Base-by-base conservation (phyloP, 495 filamentous ascomycete species). In the Daldinia concentrica region DNA sequence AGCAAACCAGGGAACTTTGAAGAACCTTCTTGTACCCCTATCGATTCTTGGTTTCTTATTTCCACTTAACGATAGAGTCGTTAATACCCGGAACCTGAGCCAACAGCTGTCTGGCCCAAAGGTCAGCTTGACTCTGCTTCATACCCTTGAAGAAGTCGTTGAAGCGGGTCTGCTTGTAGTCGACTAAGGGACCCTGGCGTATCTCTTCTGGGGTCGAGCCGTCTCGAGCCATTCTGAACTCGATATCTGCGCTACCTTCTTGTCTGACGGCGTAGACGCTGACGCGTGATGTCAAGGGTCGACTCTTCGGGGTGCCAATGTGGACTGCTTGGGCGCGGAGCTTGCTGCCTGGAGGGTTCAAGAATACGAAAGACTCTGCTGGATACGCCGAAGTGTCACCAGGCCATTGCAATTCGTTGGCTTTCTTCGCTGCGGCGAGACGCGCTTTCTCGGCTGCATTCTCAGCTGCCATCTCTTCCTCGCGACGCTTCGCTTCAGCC, bases 41-140 rank as follows among this genome's bases (percentile, higher is more conserved):
- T 11, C 9, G 3, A 2, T 12, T 11, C 12, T 48, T 24, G 4
- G 4, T 17, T 29, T 0, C 14, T 15, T 29, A 30, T 14, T 32
- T 54, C 66, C 66, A 73, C 52, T 36, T 62, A 14, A 68, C 64
- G 4, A 62, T 26, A 15, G 66, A 11, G 32, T 70, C 66, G 36
- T 69, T 54, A 0, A 19, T 26, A 3, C 62, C 71, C n/a, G 61
- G 61, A 9, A 70, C 62, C 32, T 37, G 58, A 34, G 41, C 57
- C 15, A 73, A 11, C 6, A 69, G 51, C n/a, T 66, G 58, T 9
- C 32, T 36, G 1, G 55, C 14, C 61, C 61, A 69, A 14, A n/a
- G 57, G 6, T 41, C 37, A 7, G 45, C 62, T 22, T 17, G 34
- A 3, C 0, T 0, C 41, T 58, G 36, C 5, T 24, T n/a, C 71